A percentile compares a stretch with the other conserved stretches of the same genome.
Conservation (phyloP, 2,329 filamentous ascomycete genomes). For the Exophiala sp. region DNA sequence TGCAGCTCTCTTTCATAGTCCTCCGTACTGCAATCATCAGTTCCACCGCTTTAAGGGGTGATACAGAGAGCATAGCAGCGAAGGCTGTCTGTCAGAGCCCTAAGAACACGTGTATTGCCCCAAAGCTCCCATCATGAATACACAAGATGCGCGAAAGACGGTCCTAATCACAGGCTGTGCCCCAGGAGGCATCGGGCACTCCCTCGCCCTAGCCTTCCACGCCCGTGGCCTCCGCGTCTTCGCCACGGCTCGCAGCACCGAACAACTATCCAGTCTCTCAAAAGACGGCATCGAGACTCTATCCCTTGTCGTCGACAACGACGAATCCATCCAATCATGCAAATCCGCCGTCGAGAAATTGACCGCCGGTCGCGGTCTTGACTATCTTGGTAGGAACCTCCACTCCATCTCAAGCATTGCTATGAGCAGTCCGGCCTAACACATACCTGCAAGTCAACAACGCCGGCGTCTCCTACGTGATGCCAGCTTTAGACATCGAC, state of each 20-base stretch:
- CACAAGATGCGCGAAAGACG: constrained; percentile 12
- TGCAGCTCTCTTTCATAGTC: too few species aligned
- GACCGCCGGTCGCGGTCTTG: constrained; percentile 21
- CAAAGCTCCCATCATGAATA: constrained; percentile 5
- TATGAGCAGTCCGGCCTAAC: not conserved
- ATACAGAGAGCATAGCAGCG: too few species aligned
- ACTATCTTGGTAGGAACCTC: constrained; percentile 19
- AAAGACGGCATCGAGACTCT: constrained; percentile 24
- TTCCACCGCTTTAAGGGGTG: too few species aligned
- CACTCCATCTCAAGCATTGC: not conserved
- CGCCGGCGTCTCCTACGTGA: constrained; percentile 24
- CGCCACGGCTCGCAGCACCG: constrained; percentile 36
- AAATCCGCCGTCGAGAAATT: constrained; percentile 8
- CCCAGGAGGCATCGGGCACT: constrained; percentile 40
- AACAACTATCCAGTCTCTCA: constrained; percentile 11
- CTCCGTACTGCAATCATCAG: too few species aligned
- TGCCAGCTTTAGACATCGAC: constrained; percentile 32
- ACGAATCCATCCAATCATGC: constrained; percentile 19
- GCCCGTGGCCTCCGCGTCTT: constrained; percentile 37
- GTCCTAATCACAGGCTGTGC: constrained; percentile 39
- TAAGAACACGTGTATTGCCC: too few species aligned
- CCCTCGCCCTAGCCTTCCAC: constrained; percentile 37
- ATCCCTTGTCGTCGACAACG: constrained; percentile 32
- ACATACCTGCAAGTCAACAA: constrained; percentile 20
- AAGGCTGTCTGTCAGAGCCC: too few species aligned